Percentiles rank a stretch among this genome's conserved stretches.
Evolutionary conservation across 768 basidiomycete genomes (phyloP).

Genomic region (Trichaptum fuscoviolaceum): DNA sequence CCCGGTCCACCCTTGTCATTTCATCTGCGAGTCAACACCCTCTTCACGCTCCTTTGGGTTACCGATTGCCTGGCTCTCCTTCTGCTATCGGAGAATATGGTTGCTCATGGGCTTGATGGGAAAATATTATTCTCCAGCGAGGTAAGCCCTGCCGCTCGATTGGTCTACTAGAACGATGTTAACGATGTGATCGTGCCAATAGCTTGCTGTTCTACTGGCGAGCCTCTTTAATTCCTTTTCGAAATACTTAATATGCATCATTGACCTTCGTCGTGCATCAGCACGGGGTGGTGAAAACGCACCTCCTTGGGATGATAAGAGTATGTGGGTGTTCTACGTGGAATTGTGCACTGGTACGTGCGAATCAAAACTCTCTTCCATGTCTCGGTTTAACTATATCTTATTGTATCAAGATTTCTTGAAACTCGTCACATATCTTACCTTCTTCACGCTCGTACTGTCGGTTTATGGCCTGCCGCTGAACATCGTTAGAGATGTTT

Average conservation of each 20-base stretch:
- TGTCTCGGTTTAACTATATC: constrained; percentile 4
- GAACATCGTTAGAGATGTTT: constrained; percentile 96
- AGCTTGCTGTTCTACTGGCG: constrained; percentile 70
- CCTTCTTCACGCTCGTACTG: constrained; percentile 92
- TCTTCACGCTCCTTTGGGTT: constrained; percentile 71
- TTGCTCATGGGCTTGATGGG: constrained; percentile 75
- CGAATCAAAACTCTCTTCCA: constrained; percentile 2
- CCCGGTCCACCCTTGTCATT: constrained; percentile 79
- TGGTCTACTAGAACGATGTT: constrained; percentile 7
- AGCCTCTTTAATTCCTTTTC: constrained; percentile 70
- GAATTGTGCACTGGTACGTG: constrained; percentile 81
- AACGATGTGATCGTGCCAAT: constrained; percentile 7
- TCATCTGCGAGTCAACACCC: constrained; percentile 72
- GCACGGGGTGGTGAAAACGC: constrained; percentile 77
- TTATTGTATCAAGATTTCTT: constrained; percentile 63
- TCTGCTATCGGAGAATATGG: constrained; percentile 75
- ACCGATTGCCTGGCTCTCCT: constrained; percentile 75
- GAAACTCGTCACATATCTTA: constrained; percentile 86
- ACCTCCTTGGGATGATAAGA: constrained; percentile 96
- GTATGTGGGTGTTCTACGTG: constrained; percentile 94
- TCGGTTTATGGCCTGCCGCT: constrained; percentile 92
- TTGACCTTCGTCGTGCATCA: constrained; percentile 78
- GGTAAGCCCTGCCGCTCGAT: constrained; percentile 37
- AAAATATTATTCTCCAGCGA: constrained; percentile 96
- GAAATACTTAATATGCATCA: constrained; percentile 77